These are phyloP conservation scores for Porodaedalea pini DNA, from an alignment of 1,284 basidiomycete species.

Conservation along the genomic window DNA sequence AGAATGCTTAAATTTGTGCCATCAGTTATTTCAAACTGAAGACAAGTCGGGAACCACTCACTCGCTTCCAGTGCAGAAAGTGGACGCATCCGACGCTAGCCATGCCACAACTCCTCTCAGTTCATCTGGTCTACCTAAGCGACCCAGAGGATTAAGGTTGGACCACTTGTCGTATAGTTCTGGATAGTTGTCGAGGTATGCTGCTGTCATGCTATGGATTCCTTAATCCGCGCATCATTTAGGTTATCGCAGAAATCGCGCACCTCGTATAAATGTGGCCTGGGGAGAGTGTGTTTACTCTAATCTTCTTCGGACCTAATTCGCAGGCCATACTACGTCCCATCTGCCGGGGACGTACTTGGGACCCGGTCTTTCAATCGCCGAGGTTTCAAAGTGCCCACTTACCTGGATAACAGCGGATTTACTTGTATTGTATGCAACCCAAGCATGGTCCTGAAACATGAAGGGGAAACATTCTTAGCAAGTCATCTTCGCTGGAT, in stretches of 20 bases:
- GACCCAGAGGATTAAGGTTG: slow-evolving; percentile 68
- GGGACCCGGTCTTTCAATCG: background rate
- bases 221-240: background rate
- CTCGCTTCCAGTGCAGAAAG: slow-evolving; percentile 75
- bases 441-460: slow-evolving; percentile 64
- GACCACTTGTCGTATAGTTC: slow-evolving; percentile 71
- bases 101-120: slow-evolving; percentile 74
- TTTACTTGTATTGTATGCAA: slow-evolving; percentile 80
- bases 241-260: slow-evolving; percentile 28
- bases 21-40: background rate
- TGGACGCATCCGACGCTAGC: slow-evolving; percentile 78
- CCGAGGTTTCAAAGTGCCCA: slow-evolving; percentile 23
- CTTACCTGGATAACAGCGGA: slow-evolving; percentile 74
- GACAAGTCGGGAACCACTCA: slow-evolving; percentile 37
- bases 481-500: background rate
- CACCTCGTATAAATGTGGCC: slow-evolving; percentile 75
- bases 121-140: slow-evolving; percentile 74
- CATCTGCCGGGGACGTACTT: slow-evolving; percentile 56
- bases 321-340: slow-evolving; percentile 82
- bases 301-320: slow-evolving; percentile 64
- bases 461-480: background rate
- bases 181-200: slow-evolving; percentile 68
- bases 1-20: slow-evolving; percentile 48
- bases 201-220: slow-evolving; percentile 64
- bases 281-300: slow-evolving; percentile 74